Base-by-base conservation (phyloP, 192 early-diverging fungal genomes). In the Irineochytrium annulatum region DNA sequence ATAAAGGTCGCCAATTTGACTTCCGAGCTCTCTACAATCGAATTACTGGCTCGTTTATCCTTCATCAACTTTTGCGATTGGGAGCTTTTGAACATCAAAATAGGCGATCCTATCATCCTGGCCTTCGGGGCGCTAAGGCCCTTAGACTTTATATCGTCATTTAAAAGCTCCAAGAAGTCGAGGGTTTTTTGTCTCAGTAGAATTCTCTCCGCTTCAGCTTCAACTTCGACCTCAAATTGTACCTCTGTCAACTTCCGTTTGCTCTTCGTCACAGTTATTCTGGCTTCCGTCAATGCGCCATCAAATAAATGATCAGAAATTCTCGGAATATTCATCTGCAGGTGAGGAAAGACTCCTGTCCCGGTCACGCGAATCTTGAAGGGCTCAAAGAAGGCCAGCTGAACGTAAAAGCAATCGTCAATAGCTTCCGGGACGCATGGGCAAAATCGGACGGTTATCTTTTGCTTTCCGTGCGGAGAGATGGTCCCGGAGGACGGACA, bases 341-440 rank as follows among this genome's bases (percentile, higher is more conserved):
- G 26, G 26, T 59, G 52, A 28, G 80, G 80, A 49, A 78, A 77
- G 17, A 67, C 55, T 24, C 75, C 72, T 55, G 27, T 32, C 6
- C 77, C 77, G 1, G 53, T 62, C 1, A 83, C 71, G 13, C 62
- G 41, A 32, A 83, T 69, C 22, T 57, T 45, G 16, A 77, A 53
- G 2, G 82, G 76, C 45, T 84, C 80, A 57, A 72, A 77, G 28
- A 81, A 51, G 20, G 75, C 80, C 16, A 84, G 68, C 62, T 78
- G 65, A 57, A 84, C 60, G 44, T 59, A 83, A 49, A 84, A 84
- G 24, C 32, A 44, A n/a, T 80, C 80, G 19, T 76, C 65, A 4
- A 83, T 52, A 22, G 48, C 35, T 46, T 80, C 78, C 1, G 82
- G 82, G 24, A 77, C 64, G 0, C 54, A 55, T 3, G 63, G 34